Percentiles rank a stretch among this genome's conserved stretches.
phyloP scores from a whole-genome alignment of 1,139 yeast species.

The Yamadazyma taylorii region DNA sequence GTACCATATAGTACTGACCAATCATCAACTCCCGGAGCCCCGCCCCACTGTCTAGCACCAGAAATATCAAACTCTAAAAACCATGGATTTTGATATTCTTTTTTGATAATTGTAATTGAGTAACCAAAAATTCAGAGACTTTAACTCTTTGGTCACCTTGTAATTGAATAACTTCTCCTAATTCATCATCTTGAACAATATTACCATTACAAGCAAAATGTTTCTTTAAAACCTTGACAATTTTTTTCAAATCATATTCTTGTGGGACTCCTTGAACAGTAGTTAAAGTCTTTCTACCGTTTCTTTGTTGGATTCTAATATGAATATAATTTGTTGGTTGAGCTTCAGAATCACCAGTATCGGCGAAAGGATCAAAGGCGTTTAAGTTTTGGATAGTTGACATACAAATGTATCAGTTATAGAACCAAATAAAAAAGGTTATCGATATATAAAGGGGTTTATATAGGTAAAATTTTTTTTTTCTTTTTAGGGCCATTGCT shows the following conservation, averaged over 20 bases:
- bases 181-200: slow-evolving; percentile 92
- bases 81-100: slow-evolving; percentile 98
- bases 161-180: slow-evolving; percentile 95
- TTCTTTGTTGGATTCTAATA: slow-evolving; percentile 99
- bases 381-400: slow-evolving; percentile 96
- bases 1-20: no score
- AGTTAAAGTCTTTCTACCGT: slow-evolving; percentile 98
- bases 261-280: slow-evolving; percentile 97
- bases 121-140: slow-evolving; percentile 88
- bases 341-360: slow-evolving; percentile 98
- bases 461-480: background rate
- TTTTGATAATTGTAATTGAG: slow-evolving; percentile 87
- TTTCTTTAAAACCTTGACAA: slow-evolving; percentile 90
- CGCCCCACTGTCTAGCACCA: no score
- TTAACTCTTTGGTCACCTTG: slow-evolving; percentile 99
- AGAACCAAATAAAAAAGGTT: background rate
- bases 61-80: slow-evolving; percentile 67
- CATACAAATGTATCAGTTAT: slow-evolving; percentile 41
- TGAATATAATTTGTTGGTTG: slow-evolving; percentile 95
- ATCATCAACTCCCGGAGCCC: no score
- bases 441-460: background rate
- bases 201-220: slow-evolving; percentile 99
- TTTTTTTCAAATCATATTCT: slow-evolving; percentile 93
- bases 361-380: slow-evolving; percentile 99
- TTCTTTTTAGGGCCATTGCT: background rate